Conservation (phyloP, 2,329 filamentous ascomycete genomes). For the Pestalotiopsis sp. region DNA sequence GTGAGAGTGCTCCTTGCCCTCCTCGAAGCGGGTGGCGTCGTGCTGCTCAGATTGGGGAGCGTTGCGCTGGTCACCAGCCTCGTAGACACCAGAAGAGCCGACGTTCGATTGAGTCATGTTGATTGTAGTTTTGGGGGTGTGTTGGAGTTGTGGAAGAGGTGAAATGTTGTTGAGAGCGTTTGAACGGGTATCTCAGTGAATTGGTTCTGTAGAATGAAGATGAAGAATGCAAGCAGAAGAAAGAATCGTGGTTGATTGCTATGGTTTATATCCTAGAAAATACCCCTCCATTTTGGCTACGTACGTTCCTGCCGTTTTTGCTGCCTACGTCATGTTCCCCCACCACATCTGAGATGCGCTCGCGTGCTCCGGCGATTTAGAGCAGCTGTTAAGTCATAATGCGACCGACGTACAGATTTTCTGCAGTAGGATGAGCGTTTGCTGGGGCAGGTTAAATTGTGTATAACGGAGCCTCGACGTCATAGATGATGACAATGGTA, state of each 20-base stretch:
- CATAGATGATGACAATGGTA: constrained; percentile 6
- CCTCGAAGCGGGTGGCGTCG: constrained; percentile 64
- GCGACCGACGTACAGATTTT: background rate
- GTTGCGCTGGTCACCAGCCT: constrained; percentile 77
- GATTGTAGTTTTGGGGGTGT: constrained; percentile 4
- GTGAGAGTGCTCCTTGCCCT: constrained; percentile 74
- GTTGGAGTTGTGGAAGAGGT: constrained; percentile 10
- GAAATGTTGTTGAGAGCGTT: background rate
- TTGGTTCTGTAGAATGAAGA: background rate
- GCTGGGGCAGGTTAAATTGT: background rate
- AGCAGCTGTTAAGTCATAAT: background rate
- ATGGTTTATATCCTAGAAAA: constrained; percentile 4
- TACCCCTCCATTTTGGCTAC: background rate
- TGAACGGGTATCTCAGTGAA: background rate
- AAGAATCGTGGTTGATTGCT: background rate
- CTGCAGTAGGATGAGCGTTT: background rate
- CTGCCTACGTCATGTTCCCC: background rate
- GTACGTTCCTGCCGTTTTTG: background rate
- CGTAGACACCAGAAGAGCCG: constrained; percentile 68
- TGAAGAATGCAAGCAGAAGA: background rate
- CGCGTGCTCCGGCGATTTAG: background rate
- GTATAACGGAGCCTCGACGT: constrained; percentile 9
- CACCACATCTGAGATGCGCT: background rate
- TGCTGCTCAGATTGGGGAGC: constrained; percentile 53
- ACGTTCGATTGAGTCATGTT: constrained; percentile 61